Evolutionary conservation across 768 basidiomycete species (phyloP).

Genomic region (Dacryopinax spathularia): DNA sequence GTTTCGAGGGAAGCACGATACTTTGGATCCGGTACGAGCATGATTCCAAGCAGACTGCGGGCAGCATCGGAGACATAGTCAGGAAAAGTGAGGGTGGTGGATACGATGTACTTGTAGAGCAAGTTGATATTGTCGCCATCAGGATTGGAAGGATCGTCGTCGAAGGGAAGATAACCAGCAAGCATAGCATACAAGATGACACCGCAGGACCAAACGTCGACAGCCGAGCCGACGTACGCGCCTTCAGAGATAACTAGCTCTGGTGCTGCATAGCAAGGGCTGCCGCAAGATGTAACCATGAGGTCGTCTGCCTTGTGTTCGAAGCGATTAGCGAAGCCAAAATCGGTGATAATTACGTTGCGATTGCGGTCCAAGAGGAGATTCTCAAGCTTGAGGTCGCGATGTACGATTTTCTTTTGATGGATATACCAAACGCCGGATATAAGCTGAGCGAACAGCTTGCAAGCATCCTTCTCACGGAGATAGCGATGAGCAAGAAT

Average conservation of each 20-base stretch:
- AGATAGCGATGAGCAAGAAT: constrained; percentile 96
- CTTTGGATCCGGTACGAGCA: constrained; percentile 88
- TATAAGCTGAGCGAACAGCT: constrained; percentile 93
- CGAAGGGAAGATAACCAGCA: constrained; percentile 95
- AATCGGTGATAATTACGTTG: constrained; percentile 98
- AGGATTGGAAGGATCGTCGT: constrained; percentile 96
- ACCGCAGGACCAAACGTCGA: constrained; percentile 95
- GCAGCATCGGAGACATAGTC: constrained; percentile 80
- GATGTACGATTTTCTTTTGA: constrained; percentile 97
- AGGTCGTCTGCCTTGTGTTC: constrained; percentile 85
- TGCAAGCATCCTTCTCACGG: constrained; percentile 84
- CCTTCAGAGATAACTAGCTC: constrained; percentile 97
- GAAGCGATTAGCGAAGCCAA: constrained; percentile 96
- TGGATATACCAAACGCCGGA: constrained; percentile 99
- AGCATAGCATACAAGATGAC: constrained; percentile 96
- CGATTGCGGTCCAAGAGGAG: constrained; percentile 90
- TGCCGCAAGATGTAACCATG: constrained; percentile 96
- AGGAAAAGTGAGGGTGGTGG: constrained; percentile 92
- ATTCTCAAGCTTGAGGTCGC: constrained; percentile 98
- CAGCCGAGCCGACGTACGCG: constrained; percentile 89
- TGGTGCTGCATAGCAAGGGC: constrained; percentile 95
- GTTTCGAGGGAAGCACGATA: constrained; percentile 57
- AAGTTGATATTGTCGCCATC: constrained; percentile 99
- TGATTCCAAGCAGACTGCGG: constrained; percentile 67
- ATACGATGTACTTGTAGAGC: constrained; percentile 96